Percentiles rank a stretch among this genome's conserved stretches.
Evolutionary conservation across 108 stramenopile genomes (phyloP).

Genomic region (Nitzschia sp.): DNA sequence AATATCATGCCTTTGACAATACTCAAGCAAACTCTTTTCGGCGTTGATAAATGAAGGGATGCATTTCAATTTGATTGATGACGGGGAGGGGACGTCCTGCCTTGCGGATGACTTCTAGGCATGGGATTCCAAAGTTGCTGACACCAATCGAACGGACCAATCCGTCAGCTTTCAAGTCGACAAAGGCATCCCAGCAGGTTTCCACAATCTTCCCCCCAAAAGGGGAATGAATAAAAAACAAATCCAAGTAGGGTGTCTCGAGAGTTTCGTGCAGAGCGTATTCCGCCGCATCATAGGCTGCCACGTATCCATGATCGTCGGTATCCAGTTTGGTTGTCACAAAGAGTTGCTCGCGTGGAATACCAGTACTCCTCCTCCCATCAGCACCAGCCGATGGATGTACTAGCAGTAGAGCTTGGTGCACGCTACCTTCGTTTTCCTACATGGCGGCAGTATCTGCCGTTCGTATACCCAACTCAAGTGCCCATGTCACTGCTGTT

Average conservation of each 20-base stretch:
- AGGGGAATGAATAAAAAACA: slow-evolving; percentile 36
- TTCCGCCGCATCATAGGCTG: not conserved
- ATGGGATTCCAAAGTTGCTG: slow-evolving; percentile 56
- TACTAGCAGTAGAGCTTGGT: slow-evolving; percentile 5
- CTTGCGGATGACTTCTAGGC: slow-evolving; percentile 42
- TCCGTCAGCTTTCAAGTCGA: slow-evolving; percentile 51
- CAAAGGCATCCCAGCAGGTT: slow-evolving; percentile 86
- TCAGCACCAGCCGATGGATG: not conserved
- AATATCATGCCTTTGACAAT: slow-evolving; percentile 65
- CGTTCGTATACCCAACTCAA: slow-evolving; percentile 18
- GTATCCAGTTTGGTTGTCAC: slow-evolving; percentile 29
- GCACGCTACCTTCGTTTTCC: slow-evolving; percentile 23
- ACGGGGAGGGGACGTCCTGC: slow-evolving; percentile 68
- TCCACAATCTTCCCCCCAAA: slow-evolving; percentile 39
- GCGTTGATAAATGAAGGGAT: slow-evolving; percentile 58
- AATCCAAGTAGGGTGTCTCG: slow-evolving; percentile 14
- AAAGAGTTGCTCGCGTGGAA: slow-evolving; percentile 14
- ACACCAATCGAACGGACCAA: slow-evolving; percentile 71
- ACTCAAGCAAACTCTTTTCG: slow-evolving; percentile 60
- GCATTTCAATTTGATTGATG: slow-evolving; percentile 84
- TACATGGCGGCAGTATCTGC: slow-evolving; percentile 35
- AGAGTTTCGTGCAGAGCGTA: slow-evolving; percentile 8
- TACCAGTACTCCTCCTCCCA: not conserved
- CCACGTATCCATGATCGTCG: slow-evolving; percentile 24
- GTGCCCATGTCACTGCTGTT: slow-evolving; percentile 5